Evolutionary conservation across 116 monocot species (phyloP).

Genomic region (Dioscorea cayenensis): DNA sequence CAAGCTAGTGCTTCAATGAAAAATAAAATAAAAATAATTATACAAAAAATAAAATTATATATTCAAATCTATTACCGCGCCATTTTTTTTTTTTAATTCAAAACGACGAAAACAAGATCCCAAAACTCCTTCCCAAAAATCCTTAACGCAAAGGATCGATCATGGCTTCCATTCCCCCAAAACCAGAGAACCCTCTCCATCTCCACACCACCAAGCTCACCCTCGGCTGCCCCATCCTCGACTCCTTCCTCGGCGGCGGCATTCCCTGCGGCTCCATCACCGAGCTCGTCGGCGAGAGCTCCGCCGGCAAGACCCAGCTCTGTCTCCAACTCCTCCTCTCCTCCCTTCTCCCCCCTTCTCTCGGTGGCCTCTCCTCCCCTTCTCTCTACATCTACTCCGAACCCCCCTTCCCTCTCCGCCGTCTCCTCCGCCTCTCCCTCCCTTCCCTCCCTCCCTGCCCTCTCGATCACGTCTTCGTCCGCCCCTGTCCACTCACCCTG

Average conservation of each 20-base stretch:
- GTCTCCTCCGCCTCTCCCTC: slow-evolving; percentile 22
- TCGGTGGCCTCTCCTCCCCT: slow-evolving; percentile 33
- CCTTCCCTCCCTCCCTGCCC: slow-evolving; percentile 3
- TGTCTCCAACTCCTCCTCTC: slow-evolving; percentile 69
- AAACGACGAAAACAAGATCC: too few species aligned
- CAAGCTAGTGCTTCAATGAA: too few species aligned
- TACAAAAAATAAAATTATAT: too few species aligned
- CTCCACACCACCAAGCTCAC: slow-evolving; percentile 37
- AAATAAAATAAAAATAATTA: too few species aligned
- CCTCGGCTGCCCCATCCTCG: slow-evolving; percentile 62
- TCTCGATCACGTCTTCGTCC: slow-evolving; percentile 65
- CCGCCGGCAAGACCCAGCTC: slow-evolving; percentile 83
- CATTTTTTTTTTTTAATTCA: too few species aligned
- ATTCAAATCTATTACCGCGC: too few species aligned
- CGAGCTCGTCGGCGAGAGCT: slow-evolving; percentile 63
- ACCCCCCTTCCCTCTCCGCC: slow-evolving; percentile 58
- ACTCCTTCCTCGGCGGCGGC: slow-evolving; percentile 65
- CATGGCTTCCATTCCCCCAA: background rate
- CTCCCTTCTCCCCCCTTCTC: slow-evolving; percentile 29
- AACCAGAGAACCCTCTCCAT: slow-evolving; percentile 23
- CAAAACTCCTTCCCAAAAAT: too few species aligned
- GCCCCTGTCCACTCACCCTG: slow-evolving; percentile 52
- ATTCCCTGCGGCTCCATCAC: slow-evolving; percentile 60
- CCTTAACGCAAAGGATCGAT: background rate
- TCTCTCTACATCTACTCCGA: slow-evolving; percentile 69